phyloP scores from a whole-genome alignment of 2,329 filamentous ascomycete genomes.

The Blastomyces percursus region DNA sequence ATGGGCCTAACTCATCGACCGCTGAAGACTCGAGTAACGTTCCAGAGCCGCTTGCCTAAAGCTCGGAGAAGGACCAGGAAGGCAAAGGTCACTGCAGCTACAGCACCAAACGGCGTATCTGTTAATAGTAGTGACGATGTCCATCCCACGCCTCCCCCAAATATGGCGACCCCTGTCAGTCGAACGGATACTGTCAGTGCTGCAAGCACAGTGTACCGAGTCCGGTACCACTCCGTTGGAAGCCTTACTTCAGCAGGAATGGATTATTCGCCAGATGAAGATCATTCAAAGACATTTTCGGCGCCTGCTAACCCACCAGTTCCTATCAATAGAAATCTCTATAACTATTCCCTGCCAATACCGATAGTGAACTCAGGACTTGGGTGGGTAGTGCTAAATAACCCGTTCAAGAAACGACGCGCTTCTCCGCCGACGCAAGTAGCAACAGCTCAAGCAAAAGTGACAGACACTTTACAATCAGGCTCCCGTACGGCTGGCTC shows the following conservation, averaged over 20 bases:
- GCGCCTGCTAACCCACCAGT: slow-evolving; percentile 7
- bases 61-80: slow-evolving; percentile 5
- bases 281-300: slow-evolving; percentile 18
- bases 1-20: slow-evolving; percentile 28
- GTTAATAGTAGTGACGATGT: slow-evolving; percentile 14
- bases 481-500: not conserved
- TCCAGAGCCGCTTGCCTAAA: slow-evolving; percentile 13
- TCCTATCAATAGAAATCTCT: slow-evolving; percentile 16
- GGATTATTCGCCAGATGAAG: slow-evolving; percentile 25
- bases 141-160: slow-evolving; percentile 35
- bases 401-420: slow-evolving; percentile 49
- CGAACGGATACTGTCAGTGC: slow-evolving; percentile 52
- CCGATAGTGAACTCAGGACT: slow-evolving; percentile 24
- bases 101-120: slow-evolving; percentile 1
- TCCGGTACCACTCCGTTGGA: slow-evolving; percentile 48
- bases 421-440: slow-evolving; percentile 50
- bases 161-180: slow-evolving; percentile 46
- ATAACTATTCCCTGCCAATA: slow-evolving; percentile 22
- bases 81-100: not conserved
- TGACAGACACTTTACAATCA: slow-evolving; percentile 15
- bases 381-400: slow-evolving; percentile 42
- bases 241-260: slow-evolving; percentile 37
- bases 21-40: slow-evolving; percentile 25
- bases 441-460: slow-evolving; percentile 44
- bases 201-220: slow-evolving; percentile 53